Evolutionary conservation across 1,139 yeast genomes (phyloP), one percentile per base, ranked within the genome.

Genomic region (Barnettozyma hawaiiensis): DNA sequence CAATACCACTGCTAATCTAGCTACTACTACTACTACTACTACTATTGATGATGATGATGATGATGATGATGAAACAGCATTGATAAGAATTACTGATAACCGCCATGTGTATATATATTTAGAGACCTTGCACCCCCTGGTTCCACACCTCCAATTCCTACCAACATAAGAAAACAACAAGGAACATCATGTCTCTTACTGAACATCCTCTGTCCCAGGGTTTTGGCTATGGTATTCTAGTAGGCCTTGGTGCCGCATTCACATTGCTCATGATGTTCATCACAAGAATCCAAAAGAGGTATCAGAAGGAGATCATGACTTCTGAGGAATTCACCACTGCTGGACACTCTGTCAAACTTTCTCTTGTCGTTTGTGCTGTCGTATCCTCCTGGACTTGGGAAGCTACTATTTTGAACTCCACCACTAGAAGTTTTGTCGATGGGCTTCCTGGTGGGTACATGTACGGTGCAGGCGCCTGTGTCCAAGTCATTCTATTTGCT

Each of bases 341-440:
- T 26, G 95, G 94, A 48, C 73, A 96, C 61, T 70, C 85, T 5
- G 94, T 87, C 35, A 83, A 82, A 51, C 79, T 89, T 1, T 92
- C 90, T 37, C 67, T 87, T 50, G 83, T 86, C 49, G 80, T 92
- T 10, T 80, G 94, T 7, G 95, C 95, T 7, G 95, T 87, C 31
- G 95, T 86, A 8, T 79, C 89, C 19, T 81, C 92, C 10, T 89
- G 96, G 96, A 87, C 96, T 5, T 87, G 96, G 96, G 89, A 92
- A 36, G 92, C 95, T 2, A 85, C 95, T 2, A 65, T 86, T 38
- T 71, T 85, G 27, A 83, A 85, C 27, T 80, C 89, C 2, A 77
- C 90, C 2, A 66, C 90, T n/a, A 86, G 82, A 61, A 85, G 85
- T 18, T 85, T 83, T 62, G 72, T 73, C 45, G 78, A 84, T 52